These are phyloP conservation scores for Sanguinoderma infundibulare DNA, from an alignment of 1,284 basidiomycete genomes.

Conservation along the genomic window DNA sequence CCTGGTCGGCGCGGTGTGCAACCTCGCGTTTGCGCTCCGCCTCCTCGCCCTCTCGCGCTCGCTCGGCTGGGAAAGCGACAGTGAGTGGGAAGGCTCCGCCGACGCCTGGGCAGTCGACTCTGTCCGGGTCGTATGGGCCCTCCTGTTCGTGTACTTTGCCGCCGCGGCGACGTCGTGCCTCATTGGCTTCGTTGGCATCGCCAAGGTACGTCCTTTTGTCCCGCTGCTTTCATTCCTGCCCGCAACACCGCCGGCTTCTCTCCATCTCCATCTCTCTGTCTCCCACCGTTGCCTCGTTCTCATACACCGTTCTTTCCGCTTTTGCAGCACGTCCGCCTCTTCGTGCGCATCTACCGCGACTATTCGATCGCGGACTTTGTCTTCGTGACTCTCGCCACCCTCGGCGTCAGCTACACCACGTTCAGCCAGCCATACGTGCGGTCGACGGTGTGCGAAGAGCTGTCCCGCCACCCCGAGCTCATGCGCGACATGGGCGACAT, in stretches of 20 bases:
- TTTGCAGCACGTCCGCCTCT: slow-evolving; percentile 52
- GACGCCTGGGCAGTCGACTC: slow-evolving; percentile 64
- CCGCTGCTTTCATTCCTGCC: too few relatives aligned
- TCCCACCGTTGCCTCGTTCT: not conserved
- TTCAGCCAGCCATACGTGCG: slow-evolving; percentile 58
- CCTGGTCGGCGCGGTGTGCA: slow-evolving; percentile 56
- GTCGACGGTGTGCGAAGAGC: slow-evolving; percentile 68
- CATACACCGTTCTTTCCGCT: not conserved
- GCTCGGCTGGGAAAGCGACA: slow-evolving; percentile 70
- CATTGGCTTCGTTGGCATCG: slow-evolving; percentile 68
- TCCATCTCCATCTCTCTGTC: not conserved
- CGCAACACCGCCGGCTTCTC: not conserved
- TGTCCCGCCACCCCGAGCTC: slow-evolving; percentile 73
- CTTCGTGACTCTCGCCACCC: slow-evolving; percentile 61
- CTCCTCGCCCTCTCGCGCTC: slow-evolving; percentile 61
- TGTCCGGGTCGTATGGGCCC: slow-evolving; percentile 65
- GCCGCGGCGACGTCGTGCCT: slow-evolving; percentile 63
- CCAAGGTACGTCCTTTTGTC: slow-evolving; percentile 51
- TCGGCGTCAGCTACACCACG: slow-evolving; percentile 58
- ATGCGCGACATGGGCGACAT: slow-evolving; percentile 72
- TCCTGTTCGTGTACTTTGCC: slow-evolving; percentile 68
- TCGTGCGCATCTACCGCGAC: slow-evolving; percentile 69
- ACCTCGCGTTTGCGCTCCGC: slow-evolving; percentile 57
- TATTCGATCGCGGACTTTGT: slow-evolving; percentile 77
- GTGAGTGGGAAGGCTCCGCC: slow-evolving; percentile 70